Evolutionary conservation across 148 eudicot species (phyloP), one percentile per base, ranked within the genome.

Genomic region (Rhododendron ferrugineum): DNA sequence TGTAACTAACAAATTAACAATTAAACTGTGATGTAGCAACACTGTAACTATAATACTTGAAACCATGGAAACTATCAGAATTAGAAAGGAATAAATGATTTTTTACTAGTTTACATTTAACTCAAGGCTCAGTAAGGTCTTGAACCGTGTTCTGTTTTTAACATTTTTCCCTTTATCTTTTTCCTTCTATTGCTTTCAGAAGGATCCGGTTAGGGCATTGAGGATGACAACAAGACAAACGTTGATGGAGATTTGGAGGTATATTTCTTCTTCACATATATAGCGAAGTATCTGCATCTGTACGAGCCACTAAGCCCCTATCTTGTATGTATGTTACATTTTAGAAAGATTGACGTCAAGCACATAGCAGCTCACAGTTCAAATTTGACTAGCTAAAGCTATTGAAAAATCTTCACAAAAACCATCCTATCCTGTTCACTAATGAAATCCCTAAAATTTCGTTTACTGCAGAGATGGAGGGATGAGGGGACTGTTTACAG

Each of bases 201-300:
- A 89, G 87, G 96, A 97, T 89, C 99, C 95, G 34, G 76, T 46
- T 47, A 92, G 91, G 86, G 98, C 97, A 62, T 88, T 94, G 81
- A 93, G 84, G 85, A 96, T 95, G 98, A 96, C 95, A 20, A 95
- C 99, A 36, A 93, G 93, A 80, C 93, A 90, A 87, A 96, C 98
- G 28, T 90, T 96, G 16, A 82, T 92, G 82, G 96, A 95, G 82
- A 90, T 97, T 78, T 95, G 98, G 97, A 97, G 99, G 99, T 96
- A 92, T 34, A 60, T 77, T 56, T 32, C 32, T 40, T 20, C 23
- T 18, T 0, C 36, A 22, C 9, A 58, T 20, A 18, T 1, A 15
- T 20, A 16, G 60, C 6, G 60, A 18, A 58, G 64, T 58, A 22
- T 58, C 9, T 58, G 64, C 64, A 58, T 58, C n/a, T 58, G 64